phyloP scores from a whole-genome alignment of 164 flowering plant genomes.

The Akebia trifoliata region DNA sequence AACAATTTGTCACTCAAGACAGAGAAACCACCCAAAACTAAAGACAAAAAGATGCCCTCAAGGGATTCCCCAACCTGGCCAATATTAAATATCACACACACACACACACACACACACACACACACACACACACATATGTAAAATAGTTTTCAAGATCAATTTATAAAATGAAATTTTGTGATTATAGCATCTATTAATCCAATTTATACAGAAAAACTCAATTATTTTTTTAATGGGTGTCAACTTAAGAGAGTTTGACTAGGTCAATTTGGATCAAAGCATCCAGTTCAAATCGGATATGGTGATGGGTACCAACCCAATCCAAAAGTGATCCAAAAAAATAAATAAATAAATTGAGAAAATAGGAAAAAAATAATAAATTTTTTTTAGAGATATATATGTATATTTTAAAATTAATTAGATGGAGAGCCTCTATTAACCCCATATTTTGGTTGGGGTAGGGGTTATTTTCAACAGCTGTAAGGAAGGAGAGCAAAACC shows the following conservation, averaged over 20 bases:
- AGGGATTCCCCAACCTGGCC: conserved; percentile 35
- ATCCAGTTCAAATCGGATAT: too few species aligned
- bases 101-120: conserved; percentile 9
- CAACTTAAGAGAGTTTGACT: too few species aligned
- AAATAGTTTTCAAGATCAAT: not conserved
- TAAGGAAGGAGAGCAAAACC: conserved; percentile 26
- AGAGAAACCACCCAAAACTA: conserved; percentile 31
- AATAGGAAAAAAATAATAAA: not conserved
- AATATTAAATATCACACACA: conserved; percentile 8
- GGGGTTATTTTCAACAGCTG: conserved; percentile 33
- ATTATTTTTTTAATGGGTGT: too few species aligned
- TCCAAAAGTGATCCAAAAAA: not conserved
- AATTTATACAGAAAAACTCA: too few species aligned
- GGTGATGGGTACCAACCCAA: too few species aligned
- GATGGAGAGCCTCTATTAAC: not conserved
- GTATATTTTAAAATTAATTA: not conserved
- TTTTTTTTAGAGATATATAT: too few species aligned
- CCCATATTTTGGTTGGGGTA: too few species aligned
- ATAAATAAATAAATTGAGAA: not conserved
- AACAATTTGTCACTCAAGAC: conserved; percentile 23
- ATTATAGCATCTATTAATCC: too few species aligned
- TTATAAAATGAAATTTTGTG: too few species aligned
- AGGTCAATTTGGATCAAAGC: too few species aligned
- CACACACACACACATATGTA: not conserved
- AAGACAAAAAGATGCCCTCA: conserved; percentile 27